phyloP scores from a whole-genome alignment of 139 green algal species.

The Coelastrella sp. region DNA sequence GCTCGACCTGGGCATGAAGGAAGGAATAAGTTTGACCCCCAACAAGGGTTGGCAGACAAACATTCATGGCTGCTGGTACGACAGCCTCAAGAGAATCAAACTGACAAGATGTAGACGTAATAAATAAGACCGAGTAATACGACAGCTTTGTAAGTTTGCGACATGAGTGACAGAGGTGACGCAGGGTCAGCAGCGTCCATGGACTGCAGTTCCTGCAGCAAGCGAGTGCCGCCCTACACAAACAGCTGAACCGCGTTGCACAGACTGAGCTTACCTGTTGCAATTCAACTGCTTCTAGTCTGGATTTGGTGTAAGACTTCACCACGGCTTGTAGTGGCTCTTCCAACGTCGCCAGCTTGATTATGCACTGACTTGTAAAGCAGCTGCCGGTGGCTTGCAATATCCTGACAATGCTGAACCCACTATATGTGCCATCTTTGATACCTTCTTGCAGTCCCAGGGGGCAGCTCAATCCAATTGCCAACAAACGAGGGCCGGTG shows the following conservation, averaged over 20 bases:
- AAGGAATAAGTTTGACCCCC: too few species aligned
- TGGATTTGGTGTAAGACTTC: not conserved
- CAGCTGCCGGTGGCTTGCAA: not conserved
- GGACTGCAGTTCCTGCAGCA: too few species aligned
- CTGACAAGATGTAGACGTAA: too few species aligned
- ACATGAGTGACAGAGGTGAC: too few species aligned
- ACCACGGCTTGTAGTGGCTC: not conserved
- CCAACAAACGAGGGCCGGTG: not conserved
- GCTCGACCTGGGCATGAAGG: constrained; percentile 43
- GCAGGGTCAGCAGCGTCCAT: too few species aligned
- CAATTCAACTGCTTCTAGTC: not conserved
- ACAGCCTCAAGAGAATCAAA: too few species aligned
- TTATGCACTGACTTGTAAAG: not conserved
- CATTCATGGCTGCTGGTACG: too few species aligned
- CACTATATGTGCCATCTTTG: not conserved
- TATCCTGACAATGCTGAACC: not conserved
- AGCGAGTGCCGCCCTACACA: too few species aligned
- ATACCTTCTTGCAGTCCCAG: not conserved
- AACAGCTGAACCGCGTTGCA: too few species aligned
- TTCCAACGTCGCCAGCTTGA: not conserved
- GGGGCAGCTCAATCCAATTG: not conserved
- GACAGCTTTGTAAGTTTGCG: too few species aligned
- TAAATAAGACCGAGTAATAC: too few species aligned
- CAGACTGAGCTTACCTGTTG: not conserved
- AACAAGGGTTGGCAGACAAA: too few species aligned